A percentile compares a stretch with the other conserved stretches of the same genome.
These are phyloP conservation scores for Ceratocystis lukuohia DNA, from an alignment of 2,329 filamentous ascomycete species.

Conservation along the genomic window DNA sequence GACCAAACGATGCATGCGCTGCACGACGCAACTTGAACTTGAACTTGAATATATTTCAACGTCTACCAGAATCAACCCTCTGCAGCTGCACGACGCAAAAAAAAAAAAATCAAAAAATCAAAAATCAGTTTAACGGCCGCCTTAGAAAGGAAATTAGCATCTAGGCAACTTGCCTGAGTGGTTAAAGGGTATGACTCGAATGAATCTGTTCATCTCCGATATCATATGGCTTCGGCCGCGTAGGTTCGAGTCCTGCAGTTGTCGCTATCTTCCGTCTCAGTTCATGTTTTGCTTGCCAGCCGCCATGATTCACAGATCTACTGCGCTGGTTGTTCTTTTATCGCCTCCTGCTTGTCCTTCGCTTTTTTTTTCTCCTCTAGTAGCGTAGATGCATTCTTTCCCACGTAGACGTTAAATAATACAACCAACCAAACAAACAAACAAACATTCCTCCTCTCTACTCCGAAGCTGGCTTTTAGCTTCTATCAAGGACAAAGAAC, in stretches of 20 bases:
- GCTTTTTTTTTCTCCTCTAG: no score
- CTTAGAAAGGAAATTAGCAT: neutral
- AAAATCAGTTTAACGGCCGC: neutral
- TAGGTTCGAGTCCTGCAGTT: slow-evolving; percentile 18
- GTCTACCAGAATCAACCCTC: no score
- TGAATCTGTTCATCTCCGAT: slow-evolving; percentile 8
- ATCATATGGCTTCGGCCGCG: slow-evolving; percentile 18
- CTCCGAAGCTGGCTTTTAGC: neutral
- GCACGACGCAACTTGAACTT: no score
- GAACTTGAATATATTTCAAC: no score
- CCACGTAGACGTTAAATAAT: neutral
- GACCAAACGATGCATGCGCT: no score
- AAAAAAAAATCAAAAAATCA: neutral
- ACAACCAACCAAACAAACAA: no score
- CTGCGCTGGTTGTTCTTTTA: no score
- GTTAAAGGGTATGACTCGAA: slow-evolving; percentile 19
- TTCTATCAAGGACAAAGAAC: neutral
- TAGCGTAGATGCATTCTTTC: no score
- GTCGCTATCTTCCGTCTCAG: neutral
- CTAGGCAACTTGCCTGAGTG: slow-evolving; percentile 18
- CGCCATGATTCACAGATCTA: no score
- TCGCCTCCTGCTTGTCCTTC: no score
- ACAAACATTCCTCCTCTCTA: no score
- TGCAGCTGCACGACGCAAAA: no score
- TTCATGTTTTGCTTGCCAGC: neutral